Evolutionary conservation across 441 rosid species (phyloP).

Genomic region (Pelargonium citronellum): DNA sequence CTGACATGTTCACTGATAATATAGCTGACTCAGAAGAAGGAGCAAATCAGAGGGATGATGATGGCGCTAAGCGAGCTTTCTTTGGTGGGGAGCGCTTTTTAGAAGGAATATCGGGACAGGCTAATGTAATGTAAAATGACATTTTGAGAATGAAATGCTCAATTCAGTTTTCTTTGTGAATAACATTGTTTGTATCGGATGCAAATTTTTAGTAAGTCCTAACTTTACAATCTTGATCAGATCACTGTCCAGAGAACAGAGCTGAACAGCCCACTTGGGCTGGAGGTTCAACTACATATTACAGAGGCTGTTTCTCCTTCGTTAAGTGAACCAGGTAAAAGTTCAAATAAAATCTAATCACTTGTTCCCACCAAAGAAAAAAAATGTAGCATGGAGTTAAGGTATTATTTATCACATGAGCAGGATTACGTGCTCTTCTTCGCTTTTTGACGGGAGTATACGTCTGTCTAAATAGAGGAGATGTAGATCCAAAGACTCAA

Average conservation of each 20-base stretch:
- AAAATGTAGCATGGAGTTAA: conserved; percentile 11
- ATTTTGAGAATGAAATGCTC: conserved; percentile 12
- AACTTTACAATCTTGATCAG: conserved; percentile 40
- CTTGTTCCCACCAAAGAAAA: conserved; percentile 11
- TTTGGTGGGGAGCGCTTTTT: conserved; percentile 98
- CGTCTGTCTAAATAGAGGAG: conserved; percentile 90
- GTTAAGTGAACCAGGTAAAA: conserved; percentile 90
- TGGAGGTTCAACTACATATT: conserved; percentile 92
- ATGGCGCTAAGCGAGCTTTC: conserved; percentile 96
- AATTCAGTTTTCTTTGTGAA: neutral
- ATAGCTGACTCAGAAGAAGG: conserved; percentile 61
- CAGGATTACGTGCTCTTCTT: conserved; percentile 97
- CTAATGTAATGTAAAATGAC: conserved; percentile 57
- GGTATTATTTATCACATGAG: conserved; percentile 21
- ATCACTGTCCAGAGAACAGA: conserved; percentile 95
- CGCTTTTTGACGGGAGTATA: conserved; percentile 95
- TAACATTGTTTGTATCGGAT: neutral
- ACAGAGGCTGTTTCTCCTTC: conserved; percentile 98
- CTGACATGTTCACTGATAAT: conserved; percentile 95
- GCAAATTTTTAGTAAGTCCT: conserved; percentile 9
- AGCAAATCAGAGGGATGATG: conserved; percentile 74
- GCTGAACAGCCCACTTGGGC: conserved; percentile 82
- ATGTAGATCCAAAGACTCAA: conserved; percentile 74
- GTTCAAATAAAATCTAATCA: conserved; percentile 10
- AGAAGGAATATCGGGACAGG: conserved; percentile 95